Percentiles rank a stretch among this genome's conserved stretches.
These are phyloP conservation scores for Leishmania braziliensis DNA, from an alignment of 208 protist species.

Conservation along the genomic window DNA sequence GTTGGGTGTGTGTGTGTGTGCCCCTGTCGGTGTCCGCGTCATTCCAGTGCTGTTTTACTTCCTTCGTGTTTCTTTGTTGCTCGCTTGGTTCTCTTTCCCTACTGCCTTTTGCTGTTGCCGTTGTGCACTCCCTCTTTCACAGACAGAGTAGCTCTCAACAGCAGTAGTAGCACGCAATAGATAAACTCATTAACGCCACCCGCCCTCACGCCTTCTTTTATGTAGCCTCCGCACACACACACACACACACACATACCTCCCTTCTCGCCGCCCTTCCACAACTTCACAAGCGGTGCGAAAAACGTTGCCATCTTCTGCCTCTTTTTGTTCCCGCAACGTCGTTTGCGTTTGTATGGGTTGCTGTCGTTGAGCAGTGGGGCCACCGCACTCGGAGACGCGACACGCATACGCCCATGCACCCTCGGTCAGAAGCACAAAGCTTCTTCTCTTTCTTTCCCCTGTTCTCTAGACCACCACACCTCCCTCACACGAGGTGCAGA, in stretches of 20 bases:
- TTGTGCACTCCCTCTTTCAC: conserved; percentile 2
- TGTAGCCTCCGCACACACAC: not conserved
- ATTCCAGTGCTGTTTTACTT: not conserved
- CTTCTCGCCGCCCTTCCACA: not conserved
- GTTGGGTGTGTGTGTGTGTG: conserved; percentile 5
- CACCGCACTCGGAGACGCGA: not conserved
- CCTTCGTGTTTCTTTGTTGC: conserved; percentile 3
- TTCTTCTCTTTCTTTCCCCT: not conserved
- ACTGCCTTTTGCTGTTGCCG: not conserved
- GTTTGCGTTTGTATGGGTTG: not conserved
- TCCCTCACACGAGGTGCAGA: not conserved
- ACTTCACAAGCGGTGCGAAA: not conserved
- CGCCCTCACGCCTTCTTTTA: not conserved
- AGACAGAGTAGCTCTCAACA: not conserved
- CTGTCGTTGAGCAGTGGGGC: conserved; percentile 1
- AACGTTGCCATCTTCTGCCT: not conserved
- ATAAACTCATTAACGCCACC: not conserved
- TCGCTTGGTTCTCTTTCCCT: not conserved
- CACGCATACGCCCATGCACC: not conserved
- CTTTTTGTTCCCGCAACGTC: conserved; percentile 10
- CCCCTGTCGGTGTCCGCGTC: not conserved
- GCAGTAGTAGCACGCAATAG: not conserved
- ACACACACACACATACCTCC: no score
- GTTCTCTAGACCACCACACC: not conserved
- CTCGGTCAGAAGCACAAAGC: not conserved